Evolutionary conservation across 208 protist genomes (phyloP).

Genomic region (Acanthamoeba quina): DNA sequence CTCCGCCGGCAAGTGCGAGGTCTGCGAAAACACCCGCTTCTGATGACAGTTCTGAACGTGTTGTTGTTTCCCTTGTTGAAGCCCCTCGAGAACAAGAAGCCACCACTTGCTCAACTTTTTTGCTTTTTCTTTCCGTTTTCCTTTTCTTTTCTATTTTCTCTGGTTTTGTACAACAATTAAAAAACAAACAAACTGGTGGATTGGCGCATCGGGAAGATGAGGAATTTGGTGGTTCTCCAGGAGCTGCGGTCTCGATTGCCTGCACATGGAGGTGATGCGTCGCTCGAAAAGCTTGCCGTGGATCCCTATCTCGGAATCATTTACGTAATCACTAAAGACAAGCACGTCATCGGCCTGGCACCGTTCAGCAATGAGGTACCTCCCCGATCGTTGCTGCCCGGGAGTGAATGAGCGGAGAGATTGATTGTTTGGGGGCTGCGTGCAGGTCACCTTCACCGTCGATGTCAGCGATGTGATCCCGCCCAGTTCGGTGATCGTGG

Average conservation of each 20-base stretch:
- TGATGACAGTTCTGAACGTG: background rate
- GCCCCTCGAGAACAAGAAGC: too few relatives aligned
- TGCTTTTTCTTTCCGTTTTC: too few relatives aligned
- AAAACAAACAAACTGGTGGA: too few relatives aligned
- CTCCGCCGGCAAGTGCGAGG: background rate
- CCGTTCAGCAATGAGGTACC: slow-evolving; percentile 27
- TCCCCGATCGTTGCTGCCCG: background rate
- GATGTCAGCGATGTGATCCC: slow-evolving; percentile 54
- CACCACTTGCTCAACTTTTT: too few relatives aligned
- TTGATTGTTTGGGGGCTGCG: background rate
- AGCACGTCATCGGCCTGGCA: slow-evolving; percentile 7
- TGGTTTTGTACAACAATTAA: too few relatives aligned
- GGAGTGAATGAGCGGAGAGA: background rate
- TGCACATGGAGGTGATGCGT: background rate
- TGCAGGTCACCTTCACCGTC: background rate
- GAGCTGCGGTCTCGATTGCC: background rate
- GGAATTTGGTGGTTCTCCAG: slow-evolving; percentile 47
- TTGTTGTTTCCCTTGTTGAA: too few relatives aligned
- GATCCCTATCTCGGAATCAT: slow-evolving; percentile 36
- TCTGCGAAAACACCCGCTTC: slow-evolving; percentile 39
- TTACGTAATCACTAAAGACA: slow-evolving; percentile 42
- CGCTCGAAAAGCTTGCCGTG: slow-evolving; percentile 9
- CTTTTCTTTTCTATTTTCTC: too few relatives aligned
- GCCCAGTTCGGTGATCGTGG: background rate
- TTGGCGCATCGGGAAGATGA: background rate